Evolutionary conservation across 106 monocot genomes (phyloP).

Genomic region (Triglochin maritima): DNA sequence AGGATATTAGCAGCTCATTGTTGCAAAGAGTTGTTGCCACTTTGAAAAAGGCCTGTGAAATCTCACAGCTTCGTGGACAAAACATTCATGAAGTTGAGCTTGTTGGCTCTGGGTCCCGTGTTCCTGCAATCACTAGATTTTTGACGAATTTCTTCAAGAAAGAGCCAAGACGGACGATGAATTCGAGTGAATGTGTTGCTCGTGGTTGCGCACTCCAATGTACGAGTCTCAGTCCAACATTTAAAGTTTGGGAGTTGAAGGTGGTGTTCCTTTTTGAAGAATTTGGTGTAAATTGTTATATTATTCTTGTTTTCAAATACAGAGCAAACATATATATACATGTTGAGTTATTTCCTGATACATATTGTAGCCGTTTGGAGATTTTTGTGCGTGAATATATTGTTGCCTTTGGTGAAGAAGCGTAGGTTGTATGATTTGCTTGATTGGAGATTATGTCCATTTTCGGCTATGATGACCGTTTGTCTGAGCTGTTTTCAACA

Average conservation of each 20-base stretch:
- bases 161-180: slow-evolving; percentile 70
- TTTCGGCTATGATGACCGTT: too few relatives aligned
- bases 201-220: slow-evolving; percentile 85
- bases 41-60: slow-evolving; percentile 38
- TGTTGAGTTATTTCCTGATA: too few relatives aligned
- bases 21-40: slow-evolving; percentile 50
- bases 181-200: slow-evolving; percentile 86
- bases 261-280: too few relatives aligned
- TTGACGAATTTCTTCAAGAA: slow-evolving; percentile 52
- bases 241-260: slow-evolving; percentile 84
- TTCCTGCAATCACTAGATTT: slow-evolving; percentile 60
- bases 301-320: too few relatives aligned
- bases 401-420: too few relatives aligned
- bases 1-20: slow-evolving; percentile 48
- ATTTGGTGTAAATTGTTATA: too few relatives aligned
- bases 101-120: slow-evolving; percentile 80
- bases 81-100: slow-evolving; percentile 64
- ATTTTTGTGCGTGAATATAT: too few relatives aligned
- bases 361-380: too few relatives aligned
- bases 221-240: slow-evolving; percentile 78
- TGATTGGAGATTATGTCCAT: too few relatives aligned
- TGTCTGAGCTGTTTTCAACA: too few relatives aligned
- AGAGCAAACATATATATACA: too few relatives aligned
- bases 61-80: slow-evolving; percentile 30
- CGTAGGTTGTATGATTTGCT: too few relatives aligned